Base-by-base conservation (phyloP, 306 rosid species). In the Pyrus bretschneideri region DNA sequence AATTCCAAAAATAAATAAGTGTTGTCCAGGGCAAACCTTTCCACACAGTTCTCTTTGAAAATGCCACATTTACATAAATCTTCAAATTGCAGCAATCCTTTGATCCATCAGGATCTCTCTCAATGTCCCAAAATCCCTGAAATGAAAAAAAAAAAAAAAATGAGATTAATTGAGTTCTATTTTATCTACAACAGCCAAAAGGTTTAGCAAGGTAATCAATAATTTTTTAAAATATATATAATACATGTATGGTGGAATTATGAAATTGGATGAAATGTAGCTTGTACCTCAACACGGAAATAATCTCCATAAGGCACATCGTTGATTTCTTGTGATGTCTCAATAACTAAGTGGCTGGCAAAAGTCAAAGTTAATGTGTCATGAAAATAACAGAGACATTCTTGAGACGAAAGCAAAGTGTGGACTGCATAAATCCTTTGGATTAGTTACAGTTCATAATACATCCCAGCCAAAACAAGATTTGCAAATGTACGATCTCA, bases 271-370 rank as follows among this genome's bases (percentile, higher is more conserved):
- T n/a, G 29, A 11, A 49, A 49, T 73, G 58, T 40, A 35, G 49
- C 69, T 33, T 31, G 77, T 90, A 95, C 99, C 99, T 92, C 93
- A 72, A 95, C 99, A 23, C 81, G 88, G 61, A 95, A 95, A 83
- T 92, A 95, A 85, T 95, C 99, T 78, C 87, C 79, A 67, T 91
- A 95, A 66, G 99, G 98, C 46, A 95, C 99, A 21, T 91, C 97
- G 55, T 82, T 89, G 83, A 95, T 83, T 85, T 92, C 98, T 87
- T 95, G 99, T 15, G 90, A 88, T 75, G 95, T 87, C 89, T 95
- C 92, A 23, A 95, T 78, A 83, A 95, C 90, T 96, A 95, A 79
- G 83, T 91, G 98, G 84, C 99, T 95, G 86, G 69, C 81, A 73
- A 84, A 81, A 60, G 6, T 19, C 73, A 78, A 70, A 72, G 78